Base-by-base conservation (phyloP, 331 rosid genomes). In the Ulmus americana region DNA sequence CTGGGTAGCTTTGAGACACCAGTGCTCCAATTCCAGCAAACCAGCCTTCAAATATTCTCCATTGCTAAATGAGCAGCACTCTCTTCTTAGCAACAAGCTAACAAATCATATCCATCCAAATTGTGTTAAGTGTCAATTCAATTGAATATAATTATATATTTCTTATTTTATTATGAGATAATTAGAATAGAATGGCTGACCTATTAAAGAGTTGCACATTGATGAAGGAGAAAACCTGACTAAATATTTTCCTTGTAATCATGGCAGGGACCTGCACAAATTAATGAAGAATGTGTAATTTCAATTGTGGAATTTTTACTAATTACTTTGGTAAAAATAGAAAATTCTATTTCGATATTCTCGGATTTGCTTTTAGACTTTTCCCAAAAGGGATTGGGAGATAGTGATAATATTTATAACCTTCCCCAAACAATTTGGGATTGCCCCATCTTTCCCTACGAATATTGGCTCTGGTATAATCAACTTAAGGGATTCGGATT, bases 51-150 rank as follows among this genome's bases (percentile, higher is more conserved):
- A 50, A 73, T 87, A 90, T 71, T 90, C 97, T 74, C 97, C 97
- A 65, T 87, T 90, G 84, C 95, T 83, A 64, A 87, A 90, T 67
- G 97, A 90, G 68, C 97, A 90, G 55, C 97, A 87, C 76, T 90
- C 97, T 0, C 97, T 95, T 9, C 97, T 86, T 65, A 90, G 88
- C 82, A 90, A 78, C 73, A 90, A 79, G 82, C 97, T 90, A 75
- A 59, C 13, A 28, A 28, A 28, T 28, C 35, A 28, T 28, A 79
- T 14, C 73, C 18, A 75, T 28, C 35, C 2, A 20, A 20, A 28
- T 28, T 28, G 35, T 28, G 35, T 28, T 28, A 1, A 28, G 35
- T 28, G 35, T 28, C 35, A 28, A 28, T 28, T 28, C 35, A 28
- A 28, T 28, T 28, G 35, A 28, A 28, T 20, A 20, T 20, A 20